These are phyloP conservation scores for Rosellinia necatrix DNA, from an alignment of 2,329 filamentous ascomycete species.

Conservation along the genomic window DNA sequence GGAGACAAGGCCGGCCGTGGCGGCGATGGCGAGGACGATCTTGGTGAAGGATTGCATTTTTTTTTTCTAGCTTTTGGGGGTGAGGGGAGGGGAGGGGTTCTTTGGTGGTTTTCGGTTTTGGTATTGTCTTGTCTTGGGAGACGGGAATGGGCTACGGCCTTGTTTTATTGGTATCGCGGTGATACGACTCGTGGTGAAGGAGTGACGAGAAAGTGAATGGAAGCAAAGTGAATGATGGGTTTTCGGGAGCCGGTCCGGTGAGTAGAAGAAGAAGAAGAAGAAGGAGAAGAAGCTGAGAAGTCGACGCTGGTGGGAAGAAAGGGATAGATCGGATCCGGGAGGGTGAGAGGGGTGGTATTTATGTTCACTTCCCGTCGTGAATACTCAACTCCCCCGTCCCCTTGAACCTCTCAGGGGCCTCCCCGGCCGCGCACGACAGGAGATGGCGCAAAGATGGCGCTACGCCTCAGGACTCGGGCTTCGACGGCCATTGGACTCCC, in stretches of 20 bases:
- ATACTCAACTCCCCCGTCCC: not conserved
- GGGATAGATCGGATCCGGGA: not conserved
- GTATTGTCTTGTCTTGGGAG: not conserved
- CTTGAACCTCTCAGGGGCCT: not conserved
- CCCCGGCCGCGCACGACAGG: no score
- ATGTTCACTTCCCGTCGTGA: slow-evolving; percentile 5
- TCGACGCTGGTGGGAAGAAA: slow-evolving; percentile 7
- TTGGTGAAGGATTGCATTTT: slow-evolving; percentile 28
- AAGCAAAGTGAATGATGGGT: slow-evolving; percentile 8
- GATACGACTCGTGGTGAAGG: slow-evolving; percentile 13
- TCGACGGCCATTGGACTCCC: no score
- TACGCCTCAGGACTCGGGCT: not conserved
- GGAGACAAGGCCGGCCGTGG: slow-evolving; percentile 48
- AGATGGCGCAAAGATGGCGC: no score
- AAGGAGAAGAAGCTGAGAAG: slow-evolving; percentile 2
- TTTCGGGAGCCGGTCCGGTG: slow-evolving; percentile 14
- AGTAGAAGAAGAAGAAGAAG: no score
- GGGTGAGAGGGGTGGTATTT: slow-evolving; percentile 13
- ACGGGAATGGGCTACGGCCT: not conserved
- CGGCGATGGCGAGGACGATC: slow-evolving; percentile 21
- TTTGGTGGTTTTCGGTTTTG: not conserved
- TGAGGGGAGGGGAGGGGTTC: no score
- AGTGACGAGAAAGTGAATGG: slow-evolving; percentile 22
- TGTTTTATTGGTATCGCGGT: slow-evolving; percentile 2
- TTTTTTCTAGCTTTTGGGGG: not conserved